Evolutionary conservation across 192 early-diverging fungal species (phyloP), one percentile per base, ranked within the genome.

Genomic region (Physocladia obscura): DNA sequence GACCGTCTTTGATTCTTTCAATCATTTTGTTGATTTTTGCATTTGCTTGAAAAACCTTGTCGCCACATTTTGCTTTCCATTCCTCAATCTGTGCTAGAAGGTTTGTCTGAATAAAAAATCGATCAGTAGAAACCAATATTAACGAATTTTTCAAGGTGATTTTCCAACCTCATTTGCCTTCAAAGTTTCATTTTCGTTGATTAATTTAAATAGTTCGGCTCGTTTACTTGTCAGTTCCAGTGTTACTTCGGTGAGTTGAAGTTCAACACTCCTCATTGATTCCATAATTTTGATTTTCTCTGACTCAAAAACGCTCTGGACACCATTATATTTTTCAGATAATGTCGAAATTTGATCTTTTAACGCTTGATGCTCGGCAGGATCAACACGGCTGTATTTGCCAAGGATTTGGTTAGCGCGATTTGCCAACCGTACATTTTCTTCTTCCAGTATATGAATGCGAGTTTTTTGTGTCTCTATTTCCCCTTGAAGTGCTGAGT

Each of bases 341-440:
- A 84, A 52, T 4, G n/a, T 26, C 13, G 56, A 63, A 29, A 87
- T 76, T 44, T 84, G 73, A 24, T 80, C 62, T 75, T 91, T 85
- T 21, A 93, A 84, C 15, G 83, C 71, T 64, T 90, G 78, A 75
- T 88, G 86, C 63, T 91, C 92, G 24, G 81, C 85, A 0, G 92
- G 92, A 73, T 94, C 92, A 36, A 94, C 88, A 54, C 89, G 84
- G 34, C 90, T 81, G 76, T 92, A 91, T 65, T 89, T 90, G 26
- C 82, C 82, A 51, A 94, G 75, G 48, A 94, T 88, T 54, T 90
- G 87, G 60, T 84, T 79, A 24, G 88, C 82, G 8, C 92, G 80
- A 34, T 77, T 86, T 74, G 89, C 90, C 91, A 91, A 91, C 1
- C 87, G 81, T 36, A 79, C 79, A 70, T 86, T 87, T 74, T 91